Evolutionary conservation across 2,329 filamentous ascomycete species (phyloP), one percentile per base, ranked within the genome.

Genomic region (Pyrenophora teres): DNA sequence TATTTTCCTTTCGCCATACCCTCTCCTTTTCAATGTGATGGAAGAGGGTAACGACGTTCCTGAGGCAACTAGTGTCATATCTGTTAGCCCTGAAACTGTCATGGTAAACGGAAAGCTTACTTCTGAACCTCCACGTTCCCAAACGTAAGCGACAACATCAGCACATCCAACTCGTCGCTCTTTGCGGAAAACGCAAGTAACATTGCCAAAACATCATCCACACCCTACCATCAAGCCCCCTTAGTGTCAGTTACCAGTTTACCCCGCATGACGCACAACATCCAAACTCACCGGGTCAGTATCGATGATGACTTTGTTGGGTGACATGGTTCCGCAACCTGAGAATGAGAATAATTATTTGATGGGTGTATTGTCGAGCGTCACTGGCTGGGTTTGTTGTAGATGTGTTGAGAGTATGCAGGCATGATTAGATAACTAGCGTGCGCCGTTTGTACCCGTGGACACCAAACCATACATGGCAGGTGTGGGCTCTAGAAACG

Each of bases 161-260:
- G 75, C 31, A 97, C 80, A 72, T 97, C 90, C 18, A 97, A 80
- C 69, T 97, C 93, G 62, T 96, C 89, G 0, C 88, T 83, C 19
- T 84, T 85, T 30, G 90, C 87, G 46, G 91, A 88, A 54, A 97
- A 83, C 3, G 94, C 92, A 43, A 97, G 81, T 30, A 99, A 81
- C 73, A 97, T 83, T 39, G 92, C 93, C 56, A 97, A 81, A 46
- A 94, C 82, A 81, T 99, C 94, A 76, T 99, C 94, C 63, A 94
- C 88, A 57, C 93, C 92, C 78, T 79, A 39, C n/a, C 12, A n/a
- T 32, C 8, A 33, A 33, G 39, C 16, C 30, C 2, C 32, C 18
- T 32, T 52, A 43, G 32, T 27, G 23, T 16, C 30, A n/a, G 21
- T 9, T 23, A 30, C 10, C 7, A 7, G 39, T 39, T 35, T 50